Conservation (phyloP, 441 rosid species). For the Codiaeum variegatum region DNA sequence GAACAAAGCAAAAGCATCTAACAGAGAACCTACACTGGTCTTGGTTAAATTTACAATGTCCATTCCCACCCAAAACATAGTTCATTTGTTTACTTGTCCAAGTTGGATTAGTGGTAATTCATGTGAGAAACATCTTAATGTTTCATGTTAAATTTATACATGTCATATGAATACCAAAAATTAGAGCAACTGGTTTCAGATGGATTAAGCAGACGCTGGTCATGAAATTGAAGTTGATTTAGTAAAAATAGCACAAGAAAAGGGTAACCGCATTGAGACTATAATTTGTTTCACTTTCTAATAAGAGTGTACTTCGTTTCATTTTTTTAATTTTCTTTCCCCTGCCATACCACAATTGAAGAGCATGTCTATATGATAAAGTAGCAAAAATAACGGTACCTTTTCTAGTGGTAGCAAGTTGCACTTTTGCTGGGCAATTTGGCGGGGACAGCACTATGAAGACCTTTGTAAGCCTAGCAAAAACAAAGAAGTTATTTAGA, state of each 20-base stretch:
- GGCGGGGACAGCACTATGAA: slow-evolving; percentile 25
- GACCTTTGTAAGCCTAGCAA: slow-evolving; percentile 33
- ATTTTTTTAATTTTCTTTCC: background rate
- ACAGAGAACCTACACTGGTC: background rate
- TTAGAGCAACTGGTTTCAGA: background rate
- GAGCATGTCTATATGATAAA: background rate
- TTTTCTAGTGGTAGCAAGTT: slow-evolving; percentile 40
- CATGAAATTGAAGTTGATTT: background rate
- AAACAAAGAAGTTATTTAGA: slow-evolving; percentile 5
- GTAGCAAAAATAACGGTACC: slow-evolving; percentile 32
- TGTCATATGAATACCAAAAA: background rate
- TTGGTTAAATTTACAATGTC: background rate
- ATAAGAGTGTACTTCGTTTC: too few relatives aligned
- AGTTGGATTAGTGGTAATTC: background rate
- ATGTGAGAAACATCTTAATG: background rate
- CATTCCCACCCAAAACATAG: background rate
- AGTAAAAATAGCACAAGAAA: background rate
- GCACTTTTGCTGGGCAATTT: slow-evolving; percentile 39
- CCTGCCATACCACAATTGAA: background rate
- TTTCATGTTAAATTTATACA: background rate
- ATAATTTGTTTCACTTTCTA: too few relatives aligned
- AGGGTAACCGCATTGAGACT: background rate
- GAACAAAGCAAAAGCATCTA: background rate
- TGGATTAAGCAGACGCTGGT: background rate
- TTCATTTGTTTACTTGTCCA: background rate